These are phyloP conservation scores for Fimicolochytrium jonesii DNA, from an alignment of 192 early-diverging fungal species.

Conservation along the genomic window DNA sequence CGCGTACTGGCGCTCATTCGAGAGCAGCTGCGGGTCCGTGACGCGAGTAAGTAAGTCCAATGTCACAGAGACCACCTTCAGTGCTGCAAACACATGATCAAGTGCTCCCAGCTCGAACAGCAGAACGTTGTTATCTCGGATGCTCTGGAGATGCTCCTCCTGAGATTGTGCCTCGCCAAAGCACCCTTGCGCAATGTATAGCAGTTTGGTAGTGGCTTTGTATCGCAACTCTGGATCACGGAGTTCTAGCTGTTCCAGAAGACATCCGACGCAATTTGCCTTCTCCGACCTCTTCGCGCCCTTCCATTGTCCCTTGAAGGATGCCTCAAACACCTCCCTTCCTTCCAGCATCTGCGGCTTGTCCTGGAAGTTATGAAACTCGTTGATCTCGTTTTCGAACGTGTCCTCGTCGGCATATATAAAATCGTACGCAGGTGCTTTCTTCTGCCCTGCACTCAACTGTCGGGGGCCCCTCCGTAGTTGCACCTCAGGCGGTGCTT, in stretches of 20 bases:
- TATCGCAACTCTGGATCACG: slow-evolving; percentile 42
- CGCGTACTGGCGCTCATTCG: slow-evolving; percentile 22
- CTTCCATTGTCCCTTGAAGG: slow-evolving; percentile 20
- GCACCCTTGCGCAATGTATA: slow-evolving; percentile 62
- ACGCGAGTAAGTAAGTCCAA: slow-evolving; percentile 41
- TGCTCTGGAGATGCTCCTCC: slow-evolving; percentile 51
- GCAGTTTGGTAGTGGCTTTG: slow-evolving; percentile 48
- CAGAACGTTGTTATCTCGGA: slow-evolving; percentile 54
- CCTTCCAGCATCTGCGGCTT: slow-evolving; percentile 23
- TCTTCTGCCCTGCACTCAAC: background rate
- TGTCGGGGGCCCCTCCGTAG: background rate
- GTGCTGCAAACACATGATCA: slow-evolving; percentile 48
- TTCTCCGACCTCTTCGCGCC: background rate
- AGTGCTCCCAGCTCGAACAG: slow-evolving; percentile 57
- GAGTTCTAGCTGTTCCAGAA: slow-evolving; percentile 59
- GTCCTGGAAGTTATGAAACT: slow-evolving; percentile 49
- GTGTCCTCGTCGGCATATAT: slow-evolving; percentile 42
- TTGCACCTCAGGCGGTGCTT: background rate
- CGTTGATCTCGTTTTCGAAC: slow-evolving; percentile 46
- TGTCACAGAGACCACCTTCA: slow-evolving; percentile 52
- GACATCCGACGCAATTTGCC: slow-evolving; percentile 38
- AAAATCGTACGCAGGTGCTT: slow-evolving; percentile 32
- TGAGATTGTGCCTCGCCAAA: slow-evolving; percentile 27
- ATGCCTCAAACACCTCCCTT: slow-evolving; percentile 24
- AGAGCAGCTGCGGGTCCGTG: background rate